Evolutionary conservation across 2,329 filamentous ascomycete species (phyloP), one percentile per base, ranked within the genome.

Genomic region (Ophiostoma piceae): DNA sequence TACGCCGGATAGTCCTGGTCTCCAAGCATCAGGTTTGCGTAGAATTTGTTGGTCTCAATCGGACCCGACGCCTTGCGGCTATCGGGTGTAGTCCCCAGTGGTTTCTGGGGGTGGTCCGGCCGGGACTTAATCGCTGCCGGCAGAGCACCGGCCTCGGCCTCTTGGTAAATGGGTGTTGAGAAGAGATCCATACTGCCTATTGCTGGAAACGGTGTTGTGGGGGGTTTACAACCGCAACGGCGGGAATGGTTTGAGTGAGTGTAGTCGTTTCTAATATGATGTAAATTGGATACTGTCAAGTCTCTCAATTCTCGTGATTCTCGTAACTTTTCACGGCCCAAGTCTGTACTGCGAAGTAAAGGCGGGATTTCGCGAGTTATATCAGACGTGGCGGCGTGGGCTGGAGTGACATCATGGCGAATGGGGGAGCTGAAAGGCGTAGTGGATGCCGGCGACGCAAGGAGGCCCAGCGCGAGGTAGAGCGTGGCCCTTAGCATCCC

Each of bases 1-100:
- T 90, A 97, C 0, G 88, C 84, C 0, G 89, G 85, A 7, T 85
- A 84, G 4, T 83, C 85, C 77, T 96, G 92, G 62, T 84, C 84
- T 4, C 88, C 90, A 0, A 97, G 82, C 77, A 92, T 92, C 73
- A 95, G 87, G 75, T 95, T 95, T 74, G 89, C 84, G 74, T 91
- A 92, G 77, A 93, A 94, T 76, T 92, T 94, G 82, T 94, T 94
- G 32, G 91, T 94, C 67, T 87, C 82, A 65, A 92, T 80, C 3
- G 89, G 87, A 0, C 77, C 77, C 1, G 65, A 41, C 19, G 65
- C 65, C 22, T 66, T 41, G 65, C 66, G 66, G 66, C 66, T 54
- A 43, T 16, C 43, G 6, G 66, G 29, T 26, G 66, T 67, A 12
- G 66, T 54, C 5, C 66, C 66, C 26, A 67, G 66, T 29, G 66